These are phyloP conservation scores for Triangularia verruculosa DNA, from an alignment of 2,329 filamentous ascomycete genomes.

Conservation along the genomic window DNA sequence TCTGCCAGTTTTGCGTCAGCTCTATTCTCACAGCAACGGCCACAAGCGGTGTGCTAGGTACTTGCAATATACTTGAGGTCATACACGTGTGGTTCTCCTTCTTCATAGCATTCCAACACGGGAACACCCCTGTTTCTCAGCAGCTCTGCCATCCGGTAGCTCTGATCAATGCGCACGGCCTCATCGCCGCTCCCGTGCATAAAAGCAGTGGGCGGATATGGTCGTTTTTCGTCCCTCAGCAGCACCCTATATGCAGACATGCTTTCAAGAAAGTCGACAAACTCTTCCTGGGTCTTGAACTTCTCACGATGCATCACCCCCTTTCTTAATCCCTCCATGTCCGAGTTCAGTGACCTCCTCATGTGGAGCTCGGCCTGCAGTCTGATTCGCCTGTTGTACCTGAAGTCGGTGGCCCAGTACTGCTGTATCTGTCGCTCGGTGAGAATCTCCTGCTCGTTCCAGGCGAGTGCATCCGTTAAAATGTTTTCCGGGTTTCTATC, in stretches of 20 bases:
- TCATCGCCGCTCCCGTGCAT: slow-evolving; percentile 25
- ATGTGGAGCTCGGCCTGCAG: slow-evolving; percentile 26
- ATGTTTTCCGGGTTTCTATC: slow-evolving; percentile 21
- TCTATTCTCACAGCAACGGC: not conserved
- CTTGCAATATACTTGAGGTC: slow-evolving; percentile 27
- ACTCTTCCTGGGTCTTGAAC: slow-evolving; percentile 18
- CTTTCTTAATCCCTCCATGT: slow-evolving; percentile 11
- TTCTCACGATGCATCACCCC: slow-evolving; percentile 22
- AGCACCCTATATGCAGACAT: slow-evolving; percentile 21
- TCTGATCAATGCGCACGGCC: slow-evolving; percentile 23
- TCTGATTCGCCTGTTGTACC: slow-evolving; percentile 18
- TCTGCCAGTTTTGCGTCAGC: slow-evolving; percentile 6
- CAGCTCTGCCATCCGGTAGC: slow-evolving; percentile 20
- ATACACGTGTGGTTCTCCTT: slow-evolving; percentile 23
- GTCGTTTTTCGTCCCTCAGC: not conserved
- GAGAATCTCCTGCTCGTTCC: slow-evolving; percentile 22
- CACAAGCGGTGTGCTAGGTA: not conserved
- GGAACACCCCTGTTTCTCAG: slow-evolving; percentile 22
- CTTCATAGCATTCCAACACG: slow-evolving; percentile 25
- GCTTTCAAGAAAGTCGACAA: slow-evolving; percentile 16
- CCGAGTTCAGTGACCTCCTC: slow-evolving; percentile 11
- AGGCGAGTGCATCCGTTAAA: slow-evolving; percentile 21
- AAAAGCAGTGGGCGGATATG: slow-evolving; percentile 27
- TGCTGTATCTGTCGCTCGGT: slow-evolving; percentile 18
- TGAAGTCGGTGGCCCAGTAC: slow-evolving; percentile 22